phyloP scores from a whole-genome alignment of 2,329 filamentous ascomycete genomes.

The Ascocoryne sarcoides region DNA sequence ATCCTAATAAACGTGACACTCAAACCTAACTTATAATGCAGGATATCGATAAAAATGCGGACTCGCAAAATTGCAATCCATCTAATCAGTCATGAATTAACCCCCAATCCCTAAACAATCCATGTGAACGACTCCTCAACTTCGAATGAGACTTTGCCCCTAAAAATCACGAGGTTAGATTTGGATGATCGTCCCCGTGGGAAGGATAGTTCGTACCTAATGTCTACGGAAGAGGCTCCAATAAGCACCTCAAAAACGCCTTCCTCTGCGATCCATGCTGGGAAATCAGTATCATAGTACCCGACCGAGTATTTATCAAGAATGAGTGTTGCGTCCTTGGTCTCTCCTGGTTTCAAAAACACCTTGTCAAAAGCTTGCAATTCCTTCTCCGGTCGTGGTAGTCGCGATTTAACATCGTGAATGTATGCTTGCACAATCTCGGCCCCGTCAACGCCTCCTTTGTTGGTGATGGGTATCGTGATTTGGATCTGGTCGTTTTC shows the following conservation, averaged over 20 bases:
- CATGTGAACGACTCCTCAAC: slow-evolving; percentile 58
- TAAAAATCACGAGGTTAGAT: slow-evolving; percentile 25
- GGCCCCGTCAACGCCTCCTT: slow-evolving; percentile 44
- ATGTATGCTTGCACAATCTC: slow-evolving; percentile 64
- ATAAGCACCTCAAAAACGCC: slow-evolving; percentile 52
- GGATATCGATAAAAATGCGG: no score
- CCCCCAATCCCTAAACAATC: slow-evolving; percentile 30
- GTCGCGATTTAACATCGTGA: slow-evolving; percentile 49
- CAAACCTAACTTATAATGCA: no score
- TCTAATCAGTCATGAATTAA: not conserved
- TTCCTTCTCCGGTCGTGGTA: slow-evolving; percentile 63
- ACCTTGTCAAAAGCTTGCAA: slow-evolving; percentile 62
- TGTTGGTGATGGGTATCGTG: slow-evolving; percentile 49
- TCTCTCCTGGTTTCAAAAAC: slow-evolving; percentile 44
- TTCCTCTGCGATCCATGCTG: slow-evolving; percentile 58
- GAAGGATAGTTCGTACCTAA: slow-evolving; percentile 39
- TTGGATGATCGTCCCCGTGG: not conserved
- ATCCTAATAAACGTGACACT: no score
- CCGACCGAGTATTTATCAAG: slow-evolving; percentile 41
- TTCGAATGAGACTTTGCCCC: slow-evolving; percentile 42
- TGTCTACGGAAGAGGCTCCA: slow-evolving; percentile 53
- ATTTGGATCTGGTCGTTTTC: slow-evolving; percentile 27
- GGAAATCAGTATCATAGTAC: slow-evolving; percentile 53
- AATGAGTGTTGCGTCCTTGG: slow-evolving; percentile 31
- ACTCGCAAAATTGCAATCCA: no score